These are phyloP conservation scores for Arabidopsis suecica DNA, from an alignment of 345 rosid species.

Conservation along the genomic window DNA sequence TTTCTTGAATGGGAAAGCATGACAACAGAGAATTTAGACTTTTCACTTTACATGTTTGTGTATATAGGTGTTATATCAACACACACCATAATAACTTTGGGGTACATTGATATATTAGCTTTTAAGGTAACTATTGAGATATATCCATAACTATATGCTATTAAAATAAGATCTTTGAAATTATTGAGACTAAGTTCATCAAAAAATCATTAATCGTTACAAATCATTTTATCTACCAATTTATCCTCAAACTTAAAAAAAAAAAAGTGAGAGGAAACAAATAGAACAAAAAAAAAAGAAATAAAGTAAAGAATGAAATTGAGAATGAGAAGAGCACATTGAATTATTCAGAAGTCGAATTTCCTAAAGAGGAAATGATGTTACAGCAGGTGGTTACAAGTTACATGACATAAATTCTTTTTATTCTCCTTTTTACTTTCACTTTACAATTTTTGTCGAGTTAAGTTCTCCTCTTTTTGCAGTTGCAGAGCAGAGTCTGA, in stretches of 20 bases:
- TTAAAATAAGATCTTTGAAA: background rate
- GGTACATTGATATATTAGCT: constrained; percentile 9
- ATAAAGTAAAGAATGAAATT: constrained; percentile 14
- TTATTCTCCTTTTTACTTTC: constrained; percentile 20
- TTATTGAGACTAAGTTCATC: background rate
- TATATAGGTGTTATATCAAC: constrained; percentile 29
- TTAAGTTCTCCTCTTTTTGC: constrained; percentile 23
- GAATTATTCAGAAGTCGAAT: constrained; percentile 40
- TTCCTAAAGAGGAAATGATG: constrained; percentile 46
- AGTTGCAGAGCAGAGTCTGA: constrained; percentile 41
- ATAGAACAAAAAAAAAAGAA: background rate
- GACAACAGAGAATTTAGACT: constrained; percentile 35
- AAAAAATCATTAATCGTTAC: too few species aligned
- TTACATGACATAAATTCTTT: constrained; percentile 52
- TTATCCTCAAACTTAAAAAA: background rate
- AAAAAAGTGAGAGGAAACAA: constrained; percentile 4
- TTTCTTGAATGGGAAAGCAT: constrained; percentile 40
- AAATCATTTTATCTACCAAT: too few species aligned
- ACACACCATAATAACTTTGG: constrained; percentile 23
- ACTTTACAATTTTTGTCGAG: constrained; percentile 8
- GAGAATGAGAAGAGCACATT: constrained; percentile 43
- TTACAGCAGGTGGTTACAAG: constrained; percentile 43
- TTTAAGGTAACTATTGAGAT: background rate
- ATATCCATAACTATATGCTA: background rate
- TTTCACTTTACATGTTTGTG: constrained; percentile 38